These are phyloP conservation scores for Gautieria morchelliformis DNA, from an alignment of 768 basidiomycete genomes.

Conservation along the genomic window DNA sequence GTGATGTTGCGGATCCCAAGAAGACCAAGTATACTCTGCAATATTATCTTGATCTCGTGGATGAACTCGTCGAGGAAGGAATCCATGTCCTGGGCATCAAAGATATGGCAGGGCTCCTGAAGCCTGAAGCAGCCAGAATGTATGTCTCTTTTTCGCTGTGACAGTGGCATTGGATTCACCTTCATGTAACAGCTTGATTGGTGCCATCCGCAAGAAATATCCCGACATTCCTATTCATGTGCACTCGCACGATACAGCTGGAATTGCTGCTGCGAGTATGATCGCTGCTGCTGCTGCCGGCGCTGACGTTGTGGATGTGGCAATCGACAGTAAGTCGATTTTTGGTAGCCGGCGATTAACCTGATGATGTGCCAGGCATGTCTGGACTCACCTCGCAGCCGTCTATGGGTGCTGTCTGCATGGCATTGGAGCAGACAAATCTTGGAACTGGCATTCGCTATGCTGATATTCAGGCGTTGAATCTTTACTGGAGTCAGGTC, in stretches of 20 bases:
- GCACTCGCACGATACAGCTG: slow-evolving; percentile 98
- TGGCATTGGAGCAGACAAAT: slow-evolving; percentile 88
- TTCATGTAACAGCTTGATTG: slow-evolving; percentile 56
- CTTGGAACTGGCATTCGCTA: slow-evolving; percentile 95
- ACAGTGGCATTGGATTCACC: background rate
- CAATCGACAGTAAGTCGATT: slow-evolving; percentile 79
- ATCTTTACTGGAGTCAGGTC: slow-evolving; percentile 97
- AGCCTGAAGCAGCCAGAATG: slow-evolving; percentile 89
- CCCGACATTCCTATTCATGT: slow-evolving; percentile 98
- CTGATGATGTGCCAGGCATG: slow-evolving; percentile 55
- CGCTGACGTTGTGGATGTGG: slow-evolving; percentile 95
- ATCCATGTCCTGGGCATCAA: slow-evolving; percentile 97
- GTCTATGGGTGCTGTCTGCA: slow-evolving; percentile 95
- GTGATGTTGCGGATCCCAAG: slow-evolving; percentile 89
- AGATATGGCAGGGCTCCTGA: slow-evolving; percentile 97
- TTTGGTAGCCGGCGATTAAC: background rate
- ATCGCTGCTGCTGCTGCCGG: slow-evolving; percentile 93
- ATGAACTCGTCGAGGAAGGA: slow-evolving; percentile 86
- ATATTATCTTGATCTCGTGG: slow-evolving; percentile 95
- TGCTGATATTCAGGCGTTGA: slow-evolving; percentile 93
- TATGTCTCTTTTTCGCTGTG: slow-evolving; percentile 29
- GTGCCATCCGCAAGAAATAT: slow-evolving; percentile 90
- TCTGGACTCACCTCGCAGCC: slow-evolving; percentile 98
- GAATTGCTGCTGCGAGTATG: slow-evolving; percentile 97
- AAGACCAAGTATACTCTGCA: slow-evolving; percentile 95